phyloP scores from a whole-genome alignment of 108 stramenopile species.

The Pinguiococcus pyrenoidosus region DNA sequence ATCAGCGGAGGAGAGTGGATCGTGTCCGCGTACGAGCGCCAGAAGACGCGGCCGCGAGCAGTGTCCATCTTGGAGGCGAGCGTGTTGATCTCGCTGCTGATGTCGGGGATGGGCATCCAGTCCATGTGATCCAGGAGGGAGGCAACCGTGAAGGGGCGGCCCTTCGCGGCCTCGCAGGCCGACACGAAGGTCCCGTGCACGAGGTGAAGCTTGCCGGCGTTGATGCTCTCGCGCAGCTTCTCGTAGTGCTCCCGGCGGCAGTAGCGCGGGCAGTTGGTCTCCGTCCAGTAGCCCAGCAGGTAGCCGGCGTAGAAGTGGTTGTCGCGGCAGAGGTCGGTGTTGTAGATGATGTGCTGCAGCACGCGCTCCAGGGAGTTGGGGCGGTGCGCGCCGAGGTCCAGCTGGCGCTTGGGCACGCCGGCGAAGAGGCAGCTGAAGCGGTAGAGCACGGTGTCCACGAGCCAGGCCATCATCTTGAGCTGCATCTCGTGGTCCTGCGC shows the following conservation, averaged over 20 bases:
- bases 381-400: constrained; percentile 13
- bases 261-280: constrained; percentile 27
- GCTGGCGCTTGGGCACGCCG: constrained; percentile 27
- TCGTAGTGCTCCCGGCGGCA: constrained; percentile 15
- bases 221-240: constrained; percentile 8
- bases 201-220: constrained; percentile 18
- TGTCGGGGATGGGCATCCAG: constrained; percentile 15
- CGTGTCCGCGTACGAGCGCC: constrained; percentile 15
- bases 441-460: constrained; percentile 15
- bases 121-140: constrained; percentile 33
- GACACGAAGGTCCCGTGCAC: constrained; percentile 18
- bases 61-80: constrained; percentile 6
- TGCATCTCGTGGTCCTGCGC: constrained; percentile 1
- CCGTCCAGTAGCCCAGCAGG: constrained; percentile 25
- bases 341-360: constrained; percentile 14
- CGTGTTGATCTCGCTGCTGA: constrained; percentile 4
- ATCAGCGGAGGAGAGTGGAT: constrained; percentile 14
- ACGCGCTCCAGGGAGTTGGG: constrained; percentile 6
- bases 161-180: background rate
- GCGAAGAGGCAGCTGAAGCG: constrained; percentile 10
- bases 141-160: constrained; percentile 25
- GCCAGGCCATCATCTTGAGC: background rate
- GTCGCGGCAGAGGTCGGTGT: constrained; percentile 20
- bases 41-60: constrained; percentile 11
- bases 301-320: constrained; percentile 39